These are phyloP conservation scores for Calocybe gambosa DNA, from an alignment of 1,284 basidiomycete genomes.

Conservation along the genomic window DNA sequence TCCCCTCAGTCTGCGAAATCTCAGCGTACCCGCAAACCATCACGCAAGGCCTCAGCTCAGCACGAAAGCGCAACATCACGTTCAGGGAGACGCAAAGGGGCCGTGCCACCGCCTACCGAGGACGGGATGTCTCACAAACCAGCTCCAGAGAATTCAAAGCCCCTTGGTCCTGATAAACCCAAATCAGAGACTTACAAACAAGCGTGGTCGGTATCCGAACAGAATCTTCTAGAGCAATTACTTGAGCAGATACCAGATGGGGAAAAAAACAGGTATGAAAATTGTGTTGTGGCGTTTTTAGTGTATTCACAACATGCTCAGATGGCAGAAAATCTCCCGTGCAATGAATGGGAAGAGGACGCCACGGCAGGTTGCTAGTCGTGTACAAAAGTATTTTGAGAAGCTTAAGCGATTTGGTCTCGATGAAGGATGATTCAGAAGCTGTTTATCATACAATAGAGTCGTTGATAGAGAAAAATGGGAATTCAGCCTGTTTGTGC, in stretches of 20 bases:
- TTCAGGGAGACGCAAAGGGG: conserved; percentile 8
- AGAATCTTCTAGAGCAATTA: conserved; percentile 65
- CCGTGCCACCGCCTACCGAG: not conserved
- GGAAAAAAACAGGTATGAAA: conserved; percentile 61
- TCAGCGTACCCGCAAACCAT: conserved; percentile 7
- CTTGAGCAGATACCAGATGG: conserved; percentile 70
- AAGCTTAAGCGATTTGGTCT: conserved; percentile 72
- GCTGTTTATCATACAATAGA: no score
- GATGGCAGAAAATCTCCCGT: conserved; percentile 73
- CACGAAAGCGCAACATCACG: not conserved
- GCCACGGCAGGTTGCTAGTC: conserved; percentile 75
- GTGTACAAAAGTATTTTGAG: conserved; percentile 80
- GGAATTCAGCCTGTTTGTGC: not conserved
- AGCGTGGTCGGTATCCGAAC: conserved; percentile 68
- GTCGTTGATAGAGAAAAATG: no score
- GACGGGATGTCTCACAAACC: not conserved
- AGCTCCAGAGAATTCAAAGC: not conserved
- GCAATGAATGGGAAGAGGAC: conserved; percentile 73
- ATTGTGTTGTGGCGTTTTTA: conserved; percentile 1
- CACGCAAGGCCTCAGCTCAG: conserved; percentile 4
- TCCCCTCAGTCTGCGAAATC: not conserved
- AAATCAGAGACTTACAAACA: conserved; percentile 71
- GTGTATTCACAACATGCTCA: conserved; percentile 21
- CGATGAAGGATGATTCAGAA: conserved; percentile 4
- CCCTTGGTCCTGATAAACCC: conserved; percentile 27